Evolutionary conservation across 2,329 filamentous ascomycete species (phyloP).

Genomic region (Tolypocladium amazonense): DNA sequence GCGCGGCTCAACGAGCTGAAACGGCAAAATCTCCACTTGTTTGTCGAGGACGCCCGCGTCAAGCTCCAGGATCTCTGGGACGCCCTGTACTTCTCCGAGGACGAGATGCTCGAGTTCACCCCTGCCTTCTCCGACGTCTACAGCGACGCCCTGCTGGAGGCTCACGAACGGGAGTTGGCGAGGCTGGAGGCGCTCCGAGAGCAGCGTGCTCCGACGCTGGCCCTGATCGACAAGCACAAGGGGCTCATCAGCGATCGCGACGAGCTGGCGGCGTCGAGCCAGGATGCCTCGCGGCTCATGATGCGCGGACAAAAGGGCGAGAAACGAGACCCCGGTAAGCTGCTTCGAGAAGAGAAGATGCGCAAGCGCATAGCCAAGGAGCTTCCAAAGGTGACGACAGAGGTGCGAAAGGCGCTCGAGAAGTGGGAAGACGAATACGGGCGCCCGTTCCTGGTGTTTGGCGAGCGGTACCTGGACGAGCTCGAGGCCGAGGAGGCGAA

Average conservation of each 20-base stretch:
- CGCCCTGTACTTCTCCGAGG: constrained; percentile 83
- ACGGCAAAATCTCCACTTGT: constrained; percentile 86
- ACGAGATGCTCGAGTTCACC: constrained; percentile 97
- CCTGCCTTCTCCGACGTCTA: constrained; percentile 96
- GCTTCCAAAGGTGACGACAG: constrained; percentile 77
- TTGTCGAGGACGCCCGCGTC: constrained; percentile 87
- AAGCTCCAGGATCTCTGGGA: constrained; percentile 96
- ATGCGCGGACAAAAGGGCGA: constrained; percentile 86
- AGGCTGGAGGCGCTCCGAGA: constrained; percentile 74
- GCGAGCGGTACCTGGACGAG: constrained; percentile 80
- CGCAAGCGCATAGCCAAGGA: constrained; percentile 95
- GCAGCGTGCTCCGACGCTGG: constrained; percentile 75
- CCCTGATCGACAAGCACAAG: constrained; percentile 74
- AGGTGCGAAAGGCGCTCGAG: constrained; percentile 74
- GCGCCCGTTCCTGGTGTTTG: constrained; percentile 84
- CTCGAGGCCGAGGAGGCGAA: constrained; percentile 55
- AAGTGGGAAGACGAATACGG: constrained; percentile 91
- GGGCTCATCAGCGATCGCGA: constrained; percentile 76
- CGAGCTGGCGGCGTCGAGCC: constrained; percentile 79
- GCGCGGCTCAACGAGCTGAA: constrained; percentile 82
- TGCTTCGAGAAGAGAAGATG: constrained; percentile 96
- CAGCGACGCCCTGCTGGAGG: constrained; percentile 87
- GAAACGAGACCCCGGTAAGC: constrained; percentile 84
- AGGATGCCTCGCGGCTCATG: constrained; percentile 91
- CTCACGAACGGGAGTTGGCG: constrained; percentile 83